phyloP scores from a whole-genome alignment of 805 yeast species.

The Teunomyces cretensis region DNA sequence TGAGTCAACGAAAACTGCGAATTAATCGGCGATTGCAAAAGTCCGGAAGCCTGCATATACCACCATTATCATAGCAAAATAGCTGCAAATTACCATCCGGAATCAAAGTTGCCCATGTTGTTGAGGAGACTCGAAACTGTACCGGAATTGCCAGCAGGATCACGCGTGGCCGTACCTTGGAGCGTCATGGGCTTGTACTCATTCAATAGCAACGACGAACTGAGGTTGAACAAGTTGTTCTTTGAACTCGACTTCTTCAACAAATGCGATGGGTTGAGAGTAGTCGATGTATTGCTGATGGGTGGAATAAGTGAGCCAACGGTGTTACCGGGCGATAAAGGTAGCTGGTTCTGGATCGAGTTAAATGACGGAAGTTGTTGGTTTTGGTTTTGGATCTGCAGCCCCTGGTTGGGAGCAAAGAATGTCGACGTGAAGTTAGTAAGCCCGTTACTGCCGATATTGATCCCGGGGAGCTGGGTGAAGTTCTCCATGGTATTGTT shows the following conservation, averaged over 20 bases:
- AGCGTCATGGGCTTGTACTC: background rate
- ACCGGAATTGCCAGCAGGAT: slow-evolving; percentile 6
- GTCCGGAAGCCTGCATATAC: too few relatives aligned
- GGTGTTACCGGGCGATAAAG: slow-evolving; percentile 22
- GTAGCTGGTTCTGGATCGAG: slow-evolving; percentile 34
- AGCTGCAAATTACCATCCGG: slow-evolving; percentile 12
- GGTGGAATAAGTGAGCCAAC: slow-evolving; percentile 14
- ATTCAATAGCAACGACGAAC: background rate
- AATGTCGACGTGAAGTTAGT: background rate
- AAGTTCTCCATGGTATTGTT: slow-evolving; percentile 3
- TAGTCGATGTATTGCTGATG: slow-evolving; percentile 10
- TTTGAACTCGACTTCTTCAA: slow-evolving; percentile 13
- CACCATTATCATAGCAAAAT: too few relatives aligned
- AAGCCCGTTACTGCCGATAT: background rate
- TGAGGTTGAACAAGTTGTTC: background rate
- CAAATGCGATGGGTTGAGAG: slow-evolving; percentile 28
- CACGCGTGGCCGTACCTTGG: background rate
- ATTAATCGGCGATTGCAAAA: too few relatives aligned
- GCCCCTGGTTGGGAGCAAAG: slow-evolving; percentile 17
- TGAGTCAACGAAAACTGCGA: background rate
- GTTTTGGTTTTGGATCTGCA: slow-evolving; percentile 26
- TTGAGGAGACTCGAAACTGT: slow-evolving; percentile 8
- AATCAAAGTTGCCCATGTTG: slow-evolving; percentile 13
- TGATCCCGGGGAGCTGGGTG: background rate
- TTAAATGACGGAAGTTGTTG: slow-evolving; percentile 38